Evolutionary conservation across 179 eudicot genomes (phyloP), one percentile per base, ranked within the genome.

Genomic region (Heliamphora pulchella): DNA sequence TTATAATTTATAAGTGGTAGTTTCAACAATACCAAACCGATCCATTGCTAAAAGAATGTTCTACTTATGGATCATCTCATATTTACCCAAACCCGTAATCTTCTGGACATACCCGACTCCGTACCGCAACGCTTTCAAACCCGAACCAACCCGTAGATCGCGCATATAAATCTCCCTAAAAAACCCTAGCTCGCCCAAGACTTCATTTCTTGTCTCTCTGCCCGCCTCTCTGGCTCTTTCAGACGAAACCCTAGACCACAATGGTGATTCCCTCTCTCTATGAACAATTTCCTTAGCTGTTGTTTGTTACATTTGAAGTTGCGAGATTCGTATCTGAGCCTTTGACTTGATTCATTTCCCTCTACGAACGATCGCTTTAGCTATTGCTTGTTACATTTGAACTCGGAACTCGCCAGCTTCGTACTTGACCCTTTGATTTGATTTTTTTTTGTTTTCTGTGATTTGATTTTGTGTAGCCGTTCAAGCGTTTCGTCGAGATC

Each of bases 401-500:
- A 31, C 31, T 31, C 31, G 31, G 48, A 13, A 44, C 14, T 46
- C 51, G 2, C 46, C 0, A 41, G 10, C 3, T 69, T 66, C 8
- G 67, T 46, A 67, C 39, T 22, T 54, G n/a, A 46, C 8, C 13
- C 6, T 70, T 64, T 51, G 47, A 44, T 63, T 61, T 6, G 17
- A 31, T 74, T 20, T 62, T 14, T 43, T 11, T 14, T 68, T 68
- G 18, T 76, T 65, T 58, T 65, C 67, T 70, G 10, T 20, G 48
- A 11, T 68, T 44, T 11, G 65, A 41, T 74, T 62, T 53, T 85
- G 78, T 73, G 57, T n/a, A 92, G 94, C 91, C 92, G 86, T 92
- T 92, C 90, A 92, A 91, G 92, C 89, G 97, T 83, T 92, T 81
- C 89, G 91, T 92, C 0, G 97, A 90, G 91, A 85, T 90, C 85